Percentiles rank a stretch among this genome's conserved stretches.
Conservation (phyloP, 2,329 filamentous ascomycete species). For the Capronia americana region DNA sequence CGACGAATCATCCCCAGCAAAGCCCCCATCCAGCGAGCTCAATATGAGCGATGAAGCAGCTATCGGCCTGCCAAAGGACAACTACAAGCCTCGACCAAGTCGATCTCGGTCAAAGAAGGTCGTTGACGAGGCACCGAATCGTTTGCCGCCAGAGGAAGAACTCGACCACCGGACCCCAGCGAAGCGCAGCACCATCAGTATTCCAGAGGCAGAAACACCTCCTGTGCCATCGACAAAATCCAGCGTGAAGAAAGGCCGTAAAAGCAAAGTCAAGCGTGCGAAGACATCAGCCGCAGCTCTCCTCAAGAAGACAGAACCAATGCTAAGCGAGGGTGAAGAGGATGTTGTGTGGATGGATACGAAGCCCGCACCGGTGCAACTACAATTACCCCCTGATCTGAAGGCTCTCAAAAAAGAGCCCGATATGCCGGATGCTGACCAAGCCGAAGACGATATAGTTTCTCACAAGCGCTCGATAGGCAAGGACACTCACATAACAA, state of each 20-base stretch:
- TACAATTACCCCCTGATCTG: constrained; percentile 37
- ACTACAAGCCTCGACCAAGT: constrained; percentile 40
- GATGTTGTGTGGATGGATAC: constrained; percentile 39
- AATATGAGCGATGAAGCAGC: constrained; percentile 37
- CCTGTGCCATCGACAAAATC: constrained; percentile 19
- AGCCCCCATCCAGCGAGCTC: constrained; percentile 34
- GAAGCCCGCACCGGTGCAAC: constrained; percentile 37
- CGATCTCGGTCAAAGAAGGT: constrained; percentile 35
- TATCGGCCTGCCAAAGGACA: constrained; percentile 39
- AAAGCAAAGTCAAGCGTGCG: constrained; percentile 39
- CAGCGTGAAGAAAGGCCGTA: constrained; percentile 34
- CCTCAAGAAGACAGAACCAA: constrained; percentile 30
- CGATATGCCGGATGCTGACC: constrained; percentile 8
- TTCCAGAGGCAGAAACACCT: constrained; percentile 16
- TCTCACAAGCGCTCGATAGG: constrained; percentile 7
- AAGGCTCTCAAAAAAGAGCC: constrained; percentile 35
- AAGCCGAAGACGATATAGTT: constrained; percentile 8
- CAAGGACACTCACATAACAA: constrained; percentile 28
- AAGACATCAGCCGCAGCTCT: constrained; percentile 39
- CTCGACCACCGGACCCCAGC: constrained; percentile 13
- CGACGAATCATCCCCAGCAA: constrained; percentile 21
- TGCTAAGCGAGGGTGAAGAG: constrained; percentile 39
- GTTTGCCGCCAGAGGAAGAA: not conserved
- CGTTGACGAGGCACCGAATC: constrained; percentile 19
- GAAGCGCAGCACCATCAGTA: not conserved